Base-by-base conservation (phyloP, 495 filamentous ascomycete species). In the Podospora fimiseda region DNA sequence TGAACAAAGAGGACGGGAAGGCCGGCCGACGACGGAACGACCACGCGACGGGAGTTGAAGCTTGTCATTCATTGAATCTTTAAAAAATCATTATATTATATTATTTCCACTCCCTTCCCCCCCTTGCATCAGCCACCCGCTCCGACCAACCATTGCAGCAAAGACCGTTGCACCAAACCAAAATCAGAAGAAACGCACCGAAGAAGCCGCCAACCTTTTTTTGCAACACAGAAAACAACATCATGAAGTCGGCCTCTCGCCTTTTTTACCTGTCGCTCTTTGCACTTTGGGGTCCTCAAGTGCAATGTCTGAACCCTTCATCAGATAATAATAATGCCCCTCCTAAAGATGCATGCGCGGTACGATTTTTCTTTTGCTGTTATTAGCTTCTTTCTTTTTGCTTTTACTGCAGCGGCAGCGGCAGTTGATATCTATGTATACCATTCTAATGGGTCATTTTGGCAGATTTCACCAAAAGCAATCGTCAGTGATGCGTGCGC, bases 401-500 rank as follows among this genome's bases (percentile, higher is more conserved):
- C 58, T 49, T 49, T 58, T 52, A 53, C 57, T 8, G 58, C 63
- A 46, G 59, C 61, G 9, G 51, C 48, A 24, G 33, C 56, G 21
- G 30, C 52, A 18, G 62, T 58, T 38, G 57, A 64, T 39, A 55
- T 52, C 39, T 53, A 58, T 44, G 53, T 59, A 8, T 41, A 51
- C 18, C 27, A 57, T 51, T 69, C 72, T 74, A 70, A 76, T 64
- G 68, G 53, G 47, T 55, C 64, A 61, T 44, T 59, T 39, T 59
- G 60, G 56, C 63, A 79, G 77, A 80, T 79, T 46, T 78, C 72
- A 1, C 77, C 76, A 36, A 72, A 74, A 55, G 72, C 77, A 51
- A 80, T 80, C 44, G 77, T 84, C 38, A 91, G 89, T 23, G 93
- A 98, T 64, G 88, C 93, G 15, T 97, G 92, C 67, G 88, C 88